Evolutionary conservation across 805 yeast genomes (phyloP), one percentile per base, ranked within the genome.

Genomic region (Metschnikowia anglica): DNA sequence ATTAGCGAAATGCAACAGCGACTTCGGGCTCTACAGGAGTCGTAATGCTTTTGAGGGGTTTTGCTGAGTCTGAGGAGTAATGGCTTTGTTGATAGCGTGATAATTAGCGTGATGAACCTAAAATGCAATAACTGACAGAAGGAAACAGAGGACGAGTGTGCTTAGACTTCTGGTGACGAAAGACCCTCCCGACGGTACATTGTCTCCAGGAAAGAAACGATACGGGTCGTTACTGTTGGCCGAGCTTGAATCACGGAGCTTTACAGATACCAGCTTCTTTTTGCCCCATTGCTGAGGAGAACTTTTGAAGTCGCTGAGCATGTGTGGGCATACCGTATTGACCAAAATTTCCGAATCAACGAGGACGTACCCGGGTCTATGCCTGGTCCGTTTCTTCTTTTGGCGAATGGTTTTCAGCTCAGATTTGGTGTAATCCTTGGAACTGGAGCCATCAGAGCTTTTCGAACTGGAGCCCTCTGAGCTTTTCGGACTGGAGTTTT

Each of bases 1-100:
- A 68, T 91, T 41, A 79, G 79, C 51, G 89, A 84, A 53, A 91
- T 93, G 97, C 76, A 96, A 53, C 91, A 90, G 59, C 72, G 98
- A 46, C 72, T 91, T 35, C 81, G 74, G 55, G 97, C 97, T 0
- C 66, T 91, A 47, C 97, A 91, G 39, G 62, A 58, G 34, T 58
- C 51, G 3, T 47, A 26, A 10, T n/a, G 5, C 5, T 6, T 16
- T 16, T 16, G 29, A 26, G 16, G n/a, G n/a, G n/a, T n/a, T n/a
- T n/a, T n/a, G n/a, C n/a, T n/a, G n/a, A n/a, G n/a, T n/a, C n/a
- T n/a, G n/a, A n/a, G 29, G 29, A n/a, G 16, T 26, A 26, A 26
- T 26, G 12, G 29, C 29, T 26, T 26, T n/a, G 16, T n/a, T 23
- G 28, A 34, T 34, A 17, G 25, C 35, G 16, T 32, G 18, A 17